Conservation (phyloP, 352 stramenopile species). For the Globisporangium cederbergense region DNA sequence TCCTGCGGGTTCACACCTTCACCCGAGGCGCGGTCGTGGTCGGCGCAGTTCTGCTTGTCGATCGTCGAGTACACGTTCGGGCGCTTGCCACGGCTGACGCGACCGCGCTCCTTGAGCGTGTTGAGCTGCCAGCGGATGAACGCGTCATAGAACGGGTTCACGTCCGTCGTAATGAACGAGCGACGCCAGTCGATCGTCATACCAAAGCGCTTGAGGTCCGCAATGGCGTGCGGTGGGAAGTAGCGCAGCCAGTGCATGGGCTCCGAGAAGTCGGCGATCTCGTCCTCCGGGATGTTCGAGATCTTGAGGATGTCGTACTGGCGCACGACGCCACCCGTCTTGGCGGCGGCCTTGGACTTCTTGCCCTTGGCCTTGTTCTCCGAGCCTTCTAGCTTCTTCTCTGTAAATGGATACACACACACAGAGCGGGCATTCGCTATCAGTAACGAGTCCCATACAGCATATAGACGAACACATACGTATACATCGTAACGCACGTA, state of each 20-base stretch:
- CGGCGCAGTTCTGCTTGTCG: constrained; percentile 98
- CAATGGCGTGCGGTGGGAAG: constrained; percentile 96
- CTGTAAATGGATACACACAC: constrained; percentile 20
- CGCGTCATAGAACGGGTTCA: constrained; percentile 99
- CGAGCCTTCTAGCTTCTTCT: constrained; percentile 77
- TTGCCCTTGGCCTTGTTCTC: constrained; percentile 92
- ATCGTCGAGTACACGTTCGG: constrained; percentile 98
- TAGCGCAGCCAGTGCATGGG: constrained; percentile 98
- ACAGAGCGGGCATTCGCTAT: neutral
- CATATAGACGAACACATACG: neutral
- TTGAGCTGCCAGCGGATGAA: constrained; percentile 99
- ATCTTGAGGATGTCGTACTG: constrained; percentile 99
- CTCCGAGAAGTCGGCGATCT: constrained; percentile 98
- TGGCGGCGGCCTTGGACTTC: constrained; percentile 98
- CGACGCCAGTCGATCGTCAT: constrained; percentile 97
- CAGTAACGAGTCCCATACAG: constrained; percentile 2
- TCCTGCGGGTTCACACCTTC: constrained; percentile 99
- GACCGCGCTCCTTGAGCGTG: constrained; percentile 90
- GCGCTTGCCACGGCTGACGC: constrained; percentile 93
- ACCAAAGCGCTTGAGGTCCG: constrained; percentile 98
- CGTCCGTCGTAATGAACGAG: constrained; percentile 99
- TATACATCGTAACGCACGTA: neutral
- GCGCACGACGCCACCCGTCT: constrained; percentile 95
- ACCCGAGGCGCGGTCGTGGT: constrained; percentile 98
- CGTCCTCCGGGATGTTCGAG: constrained; percentile 85